These are phyloP conservation scores for Brassica nigra DNA, from an alignment of 345 rosid genomes.

Conservation along the genomic window DNA sequence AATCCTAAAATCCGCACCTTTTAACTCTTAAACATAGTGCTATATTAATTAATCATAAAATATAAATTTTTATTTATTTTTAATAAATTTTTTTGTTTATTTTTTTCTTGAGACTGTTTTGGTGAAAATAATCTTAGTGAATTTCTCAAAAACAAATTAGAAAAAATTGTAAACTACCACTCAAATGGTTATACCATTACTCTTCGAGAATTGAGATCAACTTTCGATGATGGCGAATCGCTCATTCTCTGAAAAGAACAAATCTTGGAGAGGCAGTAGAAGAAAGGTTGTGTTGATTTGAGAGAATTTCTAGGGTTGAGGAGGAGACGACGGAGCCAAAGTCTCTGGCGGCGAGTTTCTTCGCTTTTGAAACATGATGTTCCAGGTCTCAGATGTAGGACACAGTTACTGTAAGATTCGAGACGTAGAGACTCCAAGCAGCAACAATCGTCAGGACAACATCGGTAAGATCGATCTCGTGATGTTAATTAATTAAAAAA, in stretches of 20 bases:
- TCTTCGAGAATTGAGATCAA: neutral
- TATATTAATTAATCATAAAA: no score
- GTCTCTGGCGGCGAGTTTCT: neutral
- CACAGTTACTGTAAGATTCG: conserved; percentile 2
- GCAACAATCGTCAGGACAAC: conserved; percentile 18
- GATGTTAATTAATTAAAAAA: neutral
- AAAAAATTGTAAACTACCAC: neutral
- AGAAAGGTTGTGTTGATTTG: neutral
- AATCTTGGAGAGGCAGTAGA: neutral
- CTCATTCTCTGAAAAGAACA: neutral
- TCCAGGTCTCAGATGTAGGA: conserved; percentile 22
- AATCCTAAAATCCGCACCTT: no score
- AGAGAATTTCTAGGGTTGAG: neutral
- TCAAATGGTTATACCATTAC: neutral
- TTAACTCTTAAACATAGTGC: no score
- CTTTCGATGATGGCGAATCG: conserved; percentile 10
- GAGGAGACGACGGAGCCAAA: neutral
- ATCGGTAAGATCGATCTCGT: conserved; percentile 17
- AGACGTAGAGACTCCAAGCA: conserved; percentile 11
- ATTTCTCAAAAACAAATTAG: no score
- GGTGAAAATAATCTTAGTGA: no score
- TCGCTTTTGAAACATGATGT: conserved; percentile 11
- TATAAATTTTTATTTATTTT: no score
- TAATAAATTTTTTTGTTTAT: no score
- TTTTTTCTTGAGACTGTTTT: no score